Evolutionary conservation across 306 rosid genomes (phyloP).

Genomic region (Vigna angularis): DNA sequence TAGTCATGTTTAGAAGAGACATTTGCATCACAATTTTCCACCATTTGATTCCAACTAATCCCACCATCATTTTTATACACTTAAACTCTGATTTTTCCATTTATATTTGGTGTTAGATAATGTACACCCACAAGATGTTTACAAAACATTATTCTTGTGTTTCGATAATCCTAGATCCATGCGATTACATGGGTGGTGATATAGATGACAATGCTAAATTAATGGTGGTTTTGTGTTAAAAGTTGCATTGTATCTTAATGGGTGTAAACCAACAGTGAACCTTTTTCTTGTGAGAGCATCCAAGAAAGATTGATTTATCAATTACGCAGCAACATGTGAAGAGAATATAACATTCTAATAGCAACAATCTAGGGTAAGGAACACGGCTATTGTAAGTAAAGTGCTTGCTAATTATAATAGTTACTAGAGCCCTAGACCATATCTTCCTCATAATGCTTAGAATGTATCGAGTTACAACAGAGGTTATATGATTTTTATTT

Average conservation of each 20-base stretch:
- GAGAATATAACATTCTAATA: not conserved
- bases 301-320: not conserved
- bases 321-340: not conserved
- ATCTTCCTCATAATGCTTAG: not conserved
- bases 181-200: not conserved
- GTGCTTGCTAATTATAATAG: not conserved
- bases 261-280: not conserved
- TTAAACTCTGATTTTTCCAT: not conserved
- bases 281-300: constrained; percentile 5
- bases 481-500: not conserved
- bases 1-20: not conserved
- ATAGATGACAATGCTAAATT: constrained; percentile 13
- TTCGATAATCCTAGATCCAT: not conserved
- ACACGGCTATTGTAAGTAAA: not conserved
- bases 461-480: not conserved
- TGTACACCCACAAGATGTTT: not conserved
- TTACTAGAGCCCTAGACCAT: not conserved
- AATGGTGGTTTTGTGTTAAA: not conserved
- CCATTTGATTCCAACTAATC: not conserved
- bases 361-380: not conserved
- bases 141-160: not conserved
- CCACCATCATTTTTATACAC: not conserved
- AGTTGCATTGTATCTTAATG: not conserved
- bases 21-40: not conserved
- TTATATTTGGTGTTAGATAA: not conserved